Evolutionary conservation across 2,329 filamentous ascomycete genomes (phyloP).

Genomic region (Penicillium glabrum): DNA sequence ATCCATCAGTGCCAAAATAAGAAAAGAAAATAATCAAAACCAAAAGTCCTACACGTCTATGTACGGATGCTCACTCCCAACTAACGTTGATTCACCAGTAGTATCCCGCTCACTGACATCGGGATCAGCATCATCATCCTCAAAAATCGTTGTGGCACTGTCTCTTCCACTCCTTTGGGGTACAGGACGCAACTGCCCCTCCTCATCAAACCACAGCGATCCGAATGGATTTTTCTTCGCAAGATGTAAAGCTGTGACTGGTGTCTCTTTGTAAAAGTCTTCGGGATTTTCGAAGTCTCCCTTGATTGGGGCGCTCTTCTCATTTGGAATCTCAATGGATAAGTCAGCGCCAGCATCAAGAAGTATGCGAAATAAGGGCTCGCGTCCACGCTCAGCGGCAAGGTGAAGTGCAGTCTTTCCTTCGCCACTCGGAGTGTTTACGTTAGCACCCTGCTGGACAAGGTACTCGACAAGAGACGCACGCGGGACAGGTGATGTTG

Average conservation of each 20-base stretch:
- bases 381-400: constrained; percentile 27
- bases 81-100: not conserved
- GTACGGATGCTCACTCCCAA: not conserved
- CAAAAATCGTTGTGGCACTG: constrained; percentile 11
- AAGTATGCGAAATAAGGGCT: constrained; percentile 23
- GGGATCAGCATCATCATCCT: constrained; percentile 10
- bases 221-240: constrained; percentile 26
- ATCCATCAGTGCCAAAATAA: not conserved
- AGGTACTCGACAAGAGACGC: constrained; percentile 24
- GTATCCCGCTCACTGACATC: not conserved
- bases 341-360: constrained; percentile 27
- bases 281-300: not conserved
- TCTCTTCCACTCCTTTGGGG: not conserved
- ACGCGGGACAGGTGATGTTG: constrained; percentile 15
- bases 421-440: constrained; percentile 19
- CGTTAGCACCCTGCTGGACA: constrained; percentile 17
- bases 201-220: constrained; percentile 22
- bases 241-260: constrained; percentile 22
- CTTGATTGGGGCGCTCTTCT: constrained; percentile 2
- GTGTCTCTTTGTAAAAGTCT: not conserved
- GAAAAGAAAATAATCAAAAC: too few species aligned
- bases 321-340: constrained; percentile 15
- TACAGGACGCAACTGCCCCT: not conserved
- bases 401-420: constrained; percentile 27
- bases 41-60: not conserved